Percentiles rank a stretch among this genome's conserved stretches.
Evolutionary conservation across 305 asterid genomes (phyloP).

Genomic region (Fraxinus sp.): DNA sequence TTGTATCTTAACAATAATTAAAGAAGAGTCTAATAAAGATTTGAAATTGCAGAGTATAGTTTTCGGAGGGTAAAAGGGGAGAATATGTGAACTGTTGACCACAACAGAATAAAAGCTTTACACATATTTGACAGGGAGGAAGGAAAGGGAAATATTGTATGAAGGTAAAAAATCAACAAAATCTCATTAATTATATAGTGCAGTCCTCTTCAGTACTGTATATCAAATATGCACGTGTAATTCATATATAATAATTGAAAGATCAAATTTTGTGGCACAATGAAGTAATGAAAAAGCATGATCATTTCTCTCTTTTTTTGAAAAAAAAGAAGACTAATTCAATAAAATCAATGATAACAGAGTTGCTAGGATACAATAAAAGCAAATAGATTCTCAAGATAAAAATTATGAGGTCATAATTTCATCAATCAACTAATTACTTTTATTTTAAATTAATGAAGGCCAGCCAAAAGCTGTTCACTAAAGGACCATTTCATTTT

Average conservation of each 20-base stretch:
- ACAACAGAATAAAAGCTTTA: not conserved
- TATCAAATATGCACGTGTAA: not conserved
- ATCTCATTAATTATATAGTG: not conserved
- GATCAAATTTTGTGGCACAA: not conserved
- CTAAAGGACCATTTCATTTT: constrained; percentile 21
- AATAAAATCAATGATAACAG: not conserved
- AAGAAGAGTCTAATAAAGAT: not conserved
- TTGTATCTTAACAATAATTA: constrained; percentile 1
- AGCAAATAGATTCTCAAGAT: not conserved
- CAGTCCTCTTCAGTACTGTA: not conserved
- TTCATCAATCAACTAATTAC: not conserved
- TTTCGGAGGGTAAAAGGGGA: not conserved
- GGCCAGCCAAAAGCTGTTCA: constrained; percentile 23
- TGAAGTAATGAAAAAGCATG: not conserved
- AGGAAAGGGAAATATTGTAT: not conserved
- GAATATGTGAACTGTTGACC: not conserved
- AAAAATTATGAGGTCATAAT: not conserved
- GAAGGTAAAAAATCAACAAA: not conserved
- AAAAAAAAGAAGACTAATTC: not conserved
- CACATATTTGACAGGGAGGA: not conserved
- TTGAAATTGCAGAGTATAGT: not conserved
- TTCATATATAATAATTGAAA: not conserved
- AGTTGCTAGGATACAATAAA: not conserved
- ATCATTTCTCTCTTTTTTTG: not conserved
- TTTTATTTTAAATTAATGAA: not conserved